Conservation (phyloP, 305 asterid genomes). For the Solanum hybrid region DNA sequence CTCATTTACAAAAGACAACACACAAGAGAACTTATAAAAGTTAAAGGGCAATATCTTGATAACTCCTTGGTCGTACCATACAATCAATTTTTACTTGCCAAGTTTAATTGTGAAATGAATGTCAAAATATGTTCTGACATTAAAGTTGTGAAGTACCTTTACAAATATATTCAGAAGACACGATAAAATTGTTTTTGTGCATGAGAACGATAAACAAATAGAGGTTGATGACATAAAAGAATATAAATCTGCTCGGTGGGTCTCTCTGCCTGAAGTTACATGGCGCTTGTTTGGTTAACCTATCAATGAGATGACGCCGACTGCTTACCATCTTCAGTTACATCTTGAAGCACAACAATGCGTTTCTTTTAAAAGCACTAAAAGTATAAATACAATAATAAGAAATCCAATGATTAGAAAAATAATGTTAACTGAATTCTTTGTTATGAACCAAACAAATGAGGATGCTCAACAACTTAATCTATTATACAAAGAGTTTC, state of each 20-base stretch:
- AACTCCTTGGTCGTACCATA: neutral
- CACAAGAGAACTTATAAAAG: neutral
- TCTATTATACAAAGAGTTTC: neutral
- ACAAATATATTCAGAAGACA: constrained; percentile 7
- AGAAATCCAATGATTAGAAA: neutral
- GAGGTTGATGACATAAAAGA: neutral
- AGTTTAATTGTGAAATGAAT: constrained; percentile 4
- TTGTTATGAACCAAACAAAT: neutral
- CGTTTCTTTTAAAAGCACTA: neutral
- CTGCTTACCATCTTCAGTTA: neutral
- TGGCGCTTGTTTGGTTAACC: neutral
- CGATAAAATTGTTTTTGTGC: neutral
- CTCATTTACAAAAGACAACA: too few species aligned
- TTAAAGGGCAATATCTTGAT: neutral
- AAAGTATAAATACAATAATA: neutral
- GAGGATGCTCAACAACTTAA: neutral
- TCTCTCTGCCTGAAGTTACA: neutral
- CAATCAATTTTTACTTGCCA: neutral
- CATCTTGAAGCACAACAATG: neutral
- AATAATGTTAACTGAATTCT: neutral
- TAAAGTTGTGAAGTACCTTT: neutral
- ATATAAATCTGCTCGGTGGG: neutral
- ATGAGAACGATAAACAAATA: neutral
- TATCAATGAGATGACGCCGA: neutral
- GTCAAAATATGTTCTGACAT: neutral